Evolutionary conservation across 345 rosid species (phyloP).

Genomic region (Euphorbia lathyris): DNA sequence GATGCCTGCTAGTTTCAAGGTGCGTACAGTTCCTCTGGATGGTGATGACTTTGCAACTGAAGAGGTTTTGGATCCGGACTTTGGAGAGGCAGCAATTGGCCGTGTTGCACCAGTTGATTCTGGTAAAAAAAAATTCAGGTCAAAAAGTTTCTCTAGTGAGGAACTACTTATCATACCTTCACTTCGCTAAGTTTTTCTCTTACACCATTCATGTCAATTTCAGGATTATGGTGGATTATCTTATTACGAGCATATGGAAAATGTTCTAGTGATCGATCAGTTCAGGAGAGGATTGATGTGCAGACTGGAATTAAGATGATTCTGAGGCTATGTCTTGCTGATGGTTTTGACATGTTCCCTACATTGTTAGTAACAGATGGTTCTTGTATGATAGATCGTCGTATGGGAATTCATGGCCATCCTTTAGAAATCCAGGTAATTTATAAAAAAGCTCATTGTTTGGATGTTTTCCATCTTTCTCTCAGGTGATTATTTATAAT

Average conservation of each 20-base stretch:
- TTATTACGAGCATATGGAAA: conserved; percentile 87
- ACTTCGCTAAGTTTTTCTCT: conserved; percentile 5
- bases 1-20: conserved; percentile 98
- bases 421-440: conserved; percentile 91
- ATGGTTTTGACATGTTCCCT: conserved; percentile 97
- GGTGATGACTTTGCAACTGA: conserved; percentile 78
- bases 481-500: not conserved
- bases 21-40: conserved; percentile 74
- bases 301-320: conserved; percentile 97
- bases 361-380: conserved; percentile 95
- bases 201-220: conserved; percentile 20
- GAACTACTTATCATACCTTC: not conserved
- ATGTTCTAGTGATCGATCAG: conserved; percentile 75
- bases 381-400: conserved; percentile 98
- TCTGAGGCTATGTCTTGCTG: conserved; percentile 83
- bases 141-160: not conserved
- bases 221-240: conserved; percentile 98
- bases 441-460: not conserved
- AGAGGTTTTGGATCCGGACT: conserved; percentile 91
- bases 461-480: not conserved
- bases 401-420: conserved; percentile 98
- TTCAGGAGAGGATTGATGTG: conserved; percentile 89
- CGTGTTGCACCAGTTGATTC: conserved; percentile 98
- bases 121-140: conserved; percentile 37
- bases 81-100: conserved; percentile 97